phyloP scores from a whole-genome alignment of 805 yeast species.

The Pichia occidentalis region DNA sequence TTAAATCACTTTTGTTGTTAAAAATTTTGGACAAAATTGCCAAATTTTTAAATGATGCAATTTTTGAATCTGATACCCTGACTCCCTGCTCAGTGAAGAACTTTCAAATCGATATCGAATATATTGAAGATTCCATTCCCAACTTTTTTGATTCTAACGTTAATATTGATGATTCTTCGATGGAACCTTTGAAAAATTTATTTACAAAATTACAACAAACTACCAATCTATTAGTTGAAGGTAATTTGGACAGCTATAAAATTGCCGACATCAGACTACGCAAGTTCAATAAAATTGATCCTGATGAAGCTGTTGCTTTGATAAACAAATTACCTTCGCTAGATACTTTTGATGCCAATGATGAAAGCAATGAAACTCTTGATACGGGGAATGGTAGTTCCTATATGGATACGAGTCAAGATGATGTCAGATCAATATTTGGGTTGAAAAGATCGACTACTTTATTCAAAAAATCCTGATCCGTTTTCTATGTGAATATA shows the following conservation, averaged over 20 bases:
- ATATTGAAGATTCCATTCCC: slow-evolving; percentile 55
- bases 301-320: slow-evolving; percentile 60
- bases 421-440: slow-evolving; percentile 23
- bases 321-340: slow-evolving; percentile 43
- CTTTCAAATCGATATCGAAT: slow-evolving; percentile 74
- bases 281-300: slow-evolving; percentile 66
- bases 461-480: slow-evolving; percentile 9
- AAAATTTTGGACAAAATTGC: slow-evolving; percentile 84
- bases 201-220: slow-evolving; percentile 76
- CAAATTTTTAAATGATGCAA: slow-evolving; percentile 54
- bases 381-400: slow-evolving; percentile 6
- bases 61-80: slow-evolving; percentile 49
- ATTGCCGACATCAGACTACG: slow-evolving; percentile 50
- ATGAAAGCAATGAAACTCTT: background rate
- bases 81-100: slow-evolving; percentile 60
- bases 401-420: slow-evolving; percentile 8
- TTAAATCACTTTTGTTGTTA: slow-evolving; percentile 73
- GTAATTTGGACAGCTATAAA: slow-evolving; percentile 39
- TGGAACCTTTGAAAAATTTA: slow-evolving; percentile 11
- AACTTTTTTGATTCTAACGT: slow-evolving; percentile 22
- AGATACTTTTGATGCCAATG: background rate
- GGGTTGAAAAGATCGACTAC: slow-evolving; percentile 23
- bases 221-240: slow-evolving; percentile 61
- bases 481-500: background rate
- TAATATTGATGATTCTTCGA: background rate